phyloP scores from a whole-genome alignment of 108 stramenopile genomes.

The Cyclotella baltica region DNA sequence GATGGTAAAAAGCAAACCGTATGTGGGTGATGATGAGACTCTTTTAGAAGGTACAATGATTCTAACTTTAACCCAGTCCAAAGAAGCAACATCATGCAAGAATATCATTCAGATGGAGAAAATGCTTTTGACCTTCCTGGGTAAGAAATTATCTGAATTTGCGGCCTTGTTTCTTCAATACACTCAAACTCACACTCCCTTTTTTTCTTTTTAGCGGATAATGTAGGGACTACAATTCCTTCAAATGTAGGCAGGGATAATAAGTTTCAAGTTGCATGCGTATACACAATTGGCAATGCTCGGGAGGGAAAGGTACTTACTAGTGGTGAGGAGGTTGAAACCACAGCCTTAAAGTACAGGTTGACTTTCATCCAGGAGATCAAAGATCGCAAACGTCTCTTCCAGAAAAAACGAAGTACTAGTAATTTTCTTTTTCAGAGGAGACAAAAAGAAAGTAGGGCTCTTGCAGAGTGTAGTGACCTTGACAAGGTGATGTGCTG shows the following conservation, averaged over 20 bases:
- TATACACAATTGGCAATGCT: not conserved
- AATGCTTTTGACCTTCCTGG: constrained; percentile 6
- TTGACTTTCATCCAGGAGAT: not conserved
- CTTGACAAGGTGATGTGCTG: constrained; percentile 15
- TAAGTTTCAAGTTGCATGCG: constrained; percentile 12
- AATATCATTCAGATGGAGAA: constrained; percentile 11
- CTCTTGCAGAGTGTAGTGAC: not conserved
- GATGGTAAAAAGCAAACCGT: constrained; percentile 4
- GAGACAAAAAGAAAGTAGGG: too few relatives aligned
- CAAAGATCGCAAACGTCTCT: too few relatives aligned
- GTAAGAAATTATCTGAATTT: too few relatives aligned
- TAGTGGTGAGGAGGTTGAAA: not conserved
- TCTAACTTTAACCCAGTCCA: not conserved
- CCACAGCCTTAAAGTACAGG: not conserved
- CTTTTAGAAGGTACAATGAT: constrained; percentile 4
- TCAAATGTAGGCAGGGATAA: constrained; percentile 7
- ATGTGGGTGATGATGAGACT: not conserved
- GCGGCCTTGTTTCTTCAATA: too few relatives aligned
- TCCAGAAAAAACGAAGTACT: too few relatives aligned
- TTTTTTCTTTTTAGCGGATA: too few relatives aligned
- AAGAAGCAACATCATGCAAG: not conserved
- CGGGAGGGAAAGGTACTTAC: not conserved
- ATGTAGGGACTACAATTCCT: too few relatives aligned
- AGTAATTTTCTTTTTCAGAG: too few relatives aligned
- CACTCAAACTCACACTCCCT: too few relatives aligned